A percentile compares a stretch with the other conserved stretches of the same genome.
These are phyloP conservation scores for Trametes cinnabarina DNA, from an alignment of 768 basidiomycete genomes.

Conservation along the genomic window DNA sequence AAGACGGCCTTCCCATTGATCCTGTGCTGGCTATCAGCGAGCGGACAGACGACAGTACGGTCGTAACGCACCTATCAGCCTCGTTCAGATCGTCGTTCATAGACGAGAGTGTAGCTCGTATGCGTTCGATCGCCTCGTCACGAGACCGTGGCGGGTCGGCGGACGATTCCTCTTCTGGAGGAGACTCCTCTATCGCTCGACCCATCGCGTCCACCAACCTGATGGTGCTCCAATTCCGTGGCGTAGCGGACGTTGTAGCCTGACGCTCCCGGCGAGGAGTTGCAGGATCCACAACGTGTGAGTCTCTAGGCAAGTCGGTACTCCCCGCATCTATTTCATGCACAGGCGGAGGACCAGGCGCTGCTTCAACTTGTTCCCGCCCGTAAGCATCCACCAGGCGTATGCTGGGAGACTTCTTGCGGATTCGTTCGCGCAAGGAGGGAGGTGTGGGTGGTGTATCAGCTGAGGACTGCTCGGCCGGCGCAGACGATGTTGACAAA, in stretches of 20 bases:
- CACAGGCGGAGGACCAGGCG: background rate
- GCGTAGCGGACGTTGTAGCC: constrained; percentile 22
- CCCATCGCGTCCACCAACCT: constrained; percentile 73
- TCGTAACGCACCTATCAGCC: constrained; percentile 50
- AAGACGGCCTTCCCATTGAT: constrained; percentile 40
- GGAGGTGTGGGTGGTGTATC: constrained; percentile 26
- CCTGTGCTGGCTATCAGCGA: constrained; percentile 29
- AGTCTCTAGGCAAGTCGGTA: background rate
- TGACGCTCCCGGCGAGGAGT: constrained; percentile 3
- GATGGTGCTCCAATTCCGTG: constrained; percentile 41
- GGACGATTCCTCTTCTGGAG: constrained; percentile 22
- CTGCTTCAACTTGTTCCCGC: constrained; percentile 34
- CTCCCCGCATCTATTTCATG: background rate
- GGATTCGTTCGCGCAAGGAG: constrained; percentile 32
- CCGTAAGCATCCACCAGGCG: constrained; percentile 76
- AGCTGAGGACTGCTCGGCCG: background rate
- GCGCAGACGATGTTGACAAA: constrained; percentile 2
- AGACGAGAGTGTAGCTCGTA: constrained; percentile 57
- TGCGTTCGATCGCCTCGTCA: constrained; percentile 52
- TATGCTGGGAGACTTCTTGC: constrained; percentile 49
- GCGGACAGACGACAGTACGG: background rate
- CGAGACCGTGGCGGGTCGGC: constrained; percentile 34
- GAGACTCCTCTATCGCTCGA: constrained; percentile 45
- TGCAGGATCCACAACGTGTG: background rate
- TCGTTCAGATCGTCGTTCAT: constrained; percentile 56